phyloP scores from a whole-genome alignment of 495 filamentous ascomycete genomes.

The Tuber microsphaerosporum region DNA sequence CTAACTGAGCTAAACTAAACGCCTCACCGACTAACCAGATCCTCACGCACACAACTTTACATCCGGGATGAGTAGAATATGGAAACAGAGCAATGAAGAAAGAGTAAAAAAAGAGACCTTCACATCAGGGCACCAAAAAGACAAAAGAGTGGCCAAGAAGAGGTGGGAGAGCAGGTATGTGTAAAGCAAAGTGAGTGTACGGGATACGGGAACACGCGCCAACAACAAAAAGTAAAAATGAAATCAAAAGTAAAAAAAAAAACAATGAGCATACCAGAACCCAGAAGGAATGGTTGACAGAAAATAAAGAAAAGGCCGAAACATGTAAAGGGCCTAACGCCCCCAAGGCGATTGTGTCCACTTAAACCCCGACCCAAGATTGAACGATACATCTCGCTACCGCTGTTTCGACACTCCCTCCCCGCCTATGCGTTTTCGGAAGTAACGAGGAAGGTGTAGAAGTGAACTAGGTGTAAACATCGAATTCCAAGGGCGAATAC shows the following conservation, averaged over 20 bases:
- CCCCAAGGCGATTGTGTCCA: not conserved
- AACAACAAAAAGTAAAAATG: not conserved
- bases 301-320: not conserved
- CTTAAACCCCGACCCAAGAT: not conserved
- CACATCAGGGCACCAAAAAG: not conserved
- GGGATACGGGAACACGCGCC: not conserved
- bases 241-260: not conserved
- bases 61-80: not conserved
- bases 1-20: not conserved
- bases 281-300: not conserved
- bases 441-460: not conserved
- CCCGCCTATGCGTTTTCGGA: not conserved
- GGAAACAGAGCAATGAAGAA: not conserved
- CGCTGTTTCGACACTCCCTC: not conserved
- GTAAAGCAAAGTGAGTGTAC: not conserved
- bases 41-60: not conserved
- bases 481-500: not conserved
- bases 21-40: not conserved
- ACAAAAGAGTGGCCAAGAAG: not conserved
- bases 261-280: constrained; percentile 3
- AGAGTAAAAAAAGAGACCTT: not conserved
- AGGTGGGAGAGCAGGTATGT: not conserved
- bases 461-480: not conserved
- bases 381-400: not conserved
- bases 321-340: not conserved